Evolutionary conservation across 495 filamentous ascomycete genomes (phyloP), one percentile per base, ranked within the genome.

Genomic region (Tuber microsphaerosporum): DNA sequence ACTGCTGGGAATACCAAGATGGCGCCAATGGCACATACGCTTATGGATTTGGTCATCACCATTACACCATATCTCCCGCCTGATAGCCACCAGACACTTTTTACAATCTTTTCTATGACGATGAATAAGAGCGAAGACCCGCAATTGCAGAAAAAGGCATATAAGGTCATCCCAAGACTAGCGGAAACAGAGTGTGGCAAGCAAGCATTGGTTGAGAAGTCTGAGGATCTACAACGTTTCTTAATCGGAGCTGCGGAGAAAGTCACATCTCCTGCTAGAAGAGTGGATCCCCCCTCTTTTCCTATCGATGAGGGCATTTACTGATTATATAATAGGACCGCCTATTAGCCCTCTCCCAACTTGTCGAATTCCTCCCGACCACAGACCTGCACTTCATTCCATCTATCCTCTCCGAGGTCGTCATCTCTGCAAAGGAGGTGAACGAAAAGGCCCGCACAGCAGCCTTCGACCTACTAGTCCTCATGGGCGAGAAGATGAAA

Each of bases 91-190:
- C 85, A 88, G 45, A 87, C 88, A 37, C 89, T 99, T 5, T 97
- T 98, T 84, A 88, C 87, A 75, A 92, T 97, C 75, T 92, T 94
- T 8, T 87, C 92, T 0, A 86, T 91, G 19, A 91, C 97, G 71
- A 88, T 98, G 74, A 89, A 90, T 79, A 90, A 89, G 78, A 84
- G 88, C 70, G 87, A 90, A 46, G 96, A 98, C 77, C 91, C 95
- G 41, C 94, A 97, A 82, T 87, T 99, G n/a, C 93, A 98, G 83
- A 99, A 99, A 89, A 99, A 99, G 85, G 94, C 95, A 5, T 99
- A 98, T 87, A 97, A 98, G 84, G 87, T 99, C 71, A 93, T 99
- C 73, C 94, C 95, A 12, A 89, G 94, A 44, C 88, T 99, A 68
- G 91, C 92, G 4, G 89, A 92, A 44, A 94, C 93, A 10, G 87